Conservation (phyloP, 2,329 filamentous ascomycete genomes). For the Cytospora paraplurivora region DNA sequence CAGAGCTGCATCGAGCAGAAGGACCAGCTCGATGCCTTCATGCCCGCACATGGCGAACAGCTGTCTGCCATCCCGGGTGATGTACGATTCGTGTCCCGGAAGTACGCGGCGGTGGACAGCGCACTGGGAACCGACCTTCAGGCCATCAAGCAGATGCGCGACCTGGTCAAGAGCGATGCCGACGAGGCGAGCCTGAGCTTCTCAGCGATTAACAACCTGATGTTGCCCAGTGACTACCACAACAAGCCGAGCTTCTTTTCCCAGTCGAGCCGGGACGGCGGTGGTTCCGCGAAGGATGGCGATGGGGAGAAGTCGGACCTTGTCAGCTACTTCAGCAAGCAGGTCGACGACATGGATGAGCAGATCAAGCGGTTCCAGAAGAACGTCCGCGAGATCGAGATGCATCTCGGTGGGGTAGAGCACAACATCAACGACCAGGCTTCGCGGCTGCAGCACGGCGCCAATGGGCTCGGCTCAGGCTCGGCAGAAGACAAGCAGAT, state of each 20-base stretch:
- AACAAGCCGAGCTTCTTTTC: conserved; percentile 43
- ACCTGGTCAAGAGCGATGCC: conserved; percentile 45
- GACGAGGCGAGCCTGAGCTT: conserved; percentile 48
- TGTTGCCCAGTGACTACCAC: conserved; percentile 53
- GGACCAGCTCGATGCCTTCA: conserved; percentile 72
- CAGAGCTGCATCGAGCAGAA: conserved; percentile 77
- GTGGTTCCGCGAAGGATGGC: conserved; percentile 45
- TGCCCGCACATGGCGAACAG: conserved; percentile 54
- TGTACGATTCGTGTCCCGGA: conserved; percentile 47
- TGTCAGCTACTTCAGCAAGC: conserved; percentile 64
- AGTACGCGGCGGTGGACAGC: conserved; percentile 47
- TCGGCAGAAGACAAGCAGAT: conserved; percentile 49
- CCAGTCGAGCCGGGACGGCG: conserved; percentile 40
- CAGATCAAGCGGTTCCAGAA: conserved; percentile 60
- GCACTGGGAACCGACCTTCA: conserved; percentile 45
- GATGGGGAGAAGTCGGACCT: conserved; percentile 51
- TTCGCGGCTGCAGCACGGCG: conserved; percentile 52
- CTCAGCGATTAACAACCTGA: conserved; percentile 50
- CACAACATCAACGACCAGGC: conserved; percentile 61
- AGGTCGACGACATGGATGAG: conserved; percentile 62
- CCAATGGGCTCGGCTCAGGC: conserved; percentile 40
- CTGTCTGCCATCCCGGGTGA: conserved; percentile 45
- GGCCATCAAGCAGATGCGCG: conserved; percentile 46
- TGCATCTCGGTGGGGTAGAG: conserved; percentile 66
- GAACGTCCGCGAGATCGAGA: conserved; percentile 65